Base-by-base conservation (phyloP, 2,329 filamentous ascomycete species). In the Colletotrichum incanum region DNA sequence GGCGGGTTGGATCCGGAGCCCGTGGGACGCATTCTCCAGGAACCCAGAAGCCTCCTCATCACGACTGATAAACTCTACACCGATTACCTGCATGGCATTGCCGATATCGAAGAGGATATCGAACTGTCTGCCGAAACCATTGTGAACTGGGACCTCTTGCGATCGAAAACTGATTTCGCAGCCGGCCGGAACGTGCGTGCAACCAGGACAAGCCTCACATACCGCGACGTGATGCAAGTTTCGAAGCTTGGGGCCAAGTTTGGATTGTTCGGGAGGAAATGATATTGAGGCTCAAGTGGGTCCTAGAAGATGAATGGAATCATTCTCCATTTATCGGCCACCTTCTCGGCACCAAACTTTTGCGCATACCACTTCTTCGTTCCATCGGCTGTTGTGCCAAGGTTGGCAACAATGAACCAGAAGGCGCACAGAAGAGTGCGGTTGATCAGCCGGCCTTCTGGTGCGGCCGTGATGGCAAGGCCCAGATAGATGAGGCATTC, bases 401-500 rank as follows among this genome's bases (percentile, higher is more conserved):
- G 87, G 80, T 98, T 98, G 63, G 91, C 87, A 8, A 85, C 85
- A 39, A 97, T 93, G 79, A 98, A 97, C 5, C 91, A 76, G 50
- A 93, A 78, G 7, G 90, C 94, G 67, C 90, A 90, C 45, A 93
- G 78, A 54, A 98, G 80, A 0, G 95, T 96, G 79, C 85, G 89
- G 81, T 98, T 98, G 71, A 94, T 80, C 67, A 88, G 74, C 41
- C 85, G 82, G 14, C 91, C 93, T 9, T 83, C 77, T 0, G 95
- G 95, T 1, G 95, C 94, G 39, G 92, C 91, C 49, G 93, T 81
- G 56, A 96, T 82, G 3, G 94, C 89, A 75, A 99, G 83, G n/a
- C 92, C 88, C 26, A 95, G 79, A 80, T 99, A 98, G 71, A 98
- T 90, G 50, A 93, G 80, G 79, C 94, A 95, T 83, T 98, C 96